Evolutionary conservation across 2,329 filamentous ascomycete genomes (phyloP).

Genomic region (Atkinsonella texensis): DNA sequence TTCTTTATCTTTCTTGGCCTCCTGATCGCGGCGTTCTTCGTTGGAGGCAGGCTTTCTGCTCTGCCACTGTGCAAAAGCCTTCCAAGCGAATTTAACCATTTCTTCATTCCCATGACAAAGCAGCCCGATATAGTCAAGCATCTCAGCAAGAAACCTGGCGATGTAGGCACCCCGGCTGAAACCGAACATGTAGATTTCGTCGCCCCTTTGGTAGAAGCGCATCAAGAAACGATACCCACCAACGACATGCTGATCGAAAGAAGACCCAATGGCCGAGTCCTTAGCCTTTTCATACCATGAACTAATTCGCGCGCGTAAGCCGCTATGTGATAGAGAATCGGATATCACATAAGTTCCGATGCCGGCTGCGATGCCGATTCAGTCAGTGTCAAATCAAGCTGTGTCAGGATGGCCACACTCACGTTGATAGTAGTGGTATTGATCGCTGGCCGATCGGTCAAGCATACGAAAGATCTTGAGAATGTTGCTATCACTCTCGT

Average conservation of each 20-base stretch:
- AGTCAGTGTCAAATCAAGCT: constrained; percentile 1
- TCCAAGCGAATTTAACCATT: constrained; percentile 76
- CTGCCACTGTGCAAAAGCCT: constrained; percentile 65
- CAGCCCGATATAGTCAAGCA: constrained; percentile 73
- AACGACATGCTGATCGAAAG: constrained; percentile 73
- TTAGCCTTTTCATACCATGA: constrained; percentile 63
- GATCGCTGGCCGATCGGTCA: constrained; percentile 48
- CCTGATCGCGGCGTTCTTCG: constrained; percentile 29
- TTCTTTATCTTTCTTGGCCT: constrained; percentile 17
- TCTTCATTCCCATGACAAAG: constrained; percentile 76
- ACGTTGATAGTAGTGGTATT: constrained; percentile 55
- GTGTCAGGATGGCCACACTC: constrained; percentile 13
- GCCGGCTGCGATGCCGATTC: constrained; percentile 32
- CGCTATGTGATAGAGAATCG: constrained; percentile 44
- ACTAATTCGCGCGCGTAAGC: constrained; percentile 41
- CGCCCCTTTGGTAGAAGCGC: constrained; percentile 54
- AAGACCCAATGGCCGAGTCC: constrained; percentile 68
- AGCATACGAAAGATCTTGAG: constrained; percentile 61
- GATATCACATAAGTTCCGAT: constrained; percentile 64
- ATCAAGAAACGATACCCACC: constrained; percentile 72
- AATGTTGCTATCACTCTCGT: constrained; percentile 53
- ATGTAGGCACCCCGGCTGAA: constrained; percentile 65
- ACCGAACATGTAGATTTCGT: constrained; percentile 61
- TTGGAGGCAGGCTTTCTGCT: constrained; percentile 37
- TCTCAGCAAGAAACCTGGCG: constrained; percentile 66